Base-by-base conservation (phyloP, 345 rosid genomes). In the Bruguiera sexangula region DNA sequence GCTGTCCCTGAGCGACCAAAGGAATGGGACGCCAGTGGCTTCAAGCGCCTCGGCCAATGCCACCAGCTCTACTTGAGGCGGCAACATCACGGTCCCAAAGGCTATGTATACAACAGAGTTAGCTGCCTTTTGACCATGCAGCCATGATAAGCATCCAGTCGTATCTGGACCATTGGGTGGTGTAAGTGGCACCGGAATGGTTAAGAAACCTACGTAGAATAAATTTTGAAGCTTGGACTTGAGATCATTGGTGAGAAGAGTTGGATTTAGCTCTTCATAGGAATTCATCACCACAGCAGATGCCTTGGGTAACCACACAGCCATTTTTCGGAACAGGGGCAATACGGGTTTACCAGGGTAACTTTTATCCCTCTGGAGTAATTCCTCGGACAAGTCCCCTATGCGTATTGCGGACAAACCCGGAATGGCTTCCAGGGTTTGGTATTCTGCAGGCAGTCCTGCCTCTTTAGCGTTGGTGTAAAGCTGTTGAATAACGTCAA, bases 1-100 rank as follows among this genome's bases (percentile, higher is more conserved):
- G 0, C 6, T 59, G 37, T 74, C 79, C 10, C 32, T 74, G 3
- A 78, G 62, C 13, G 75, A 66, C 81, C 78, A 70, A 8, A 74
- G 67, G 57, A 73, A 69, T 16, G 73, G 66, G 30, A 15, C 10
- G 4, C 66, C 59, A 20, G 13, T n/a, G 6, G 46, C 65, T 5
- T 60, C 65, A 6, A 50, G 48, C 0, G 73, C 66, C 34, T 61
- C 51, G 19, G 54, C 31, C 13, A 72, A 24, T 1, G 63, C 58
- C 9, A 24, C 24, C 0, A 48, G 18, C 66, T 58, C 62, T 11
- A 61, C 73, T 10, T 1, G 7, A 13, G 31, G 48, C 43, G 50
- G 60, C 1, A 51, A 29, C 19, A 36, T 37, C 36, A 26, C 13
- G 6, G 53, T 62, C 29, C 67, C 66, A 22, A 61, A 61, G 52